phyloP scores from a whole-genome alignment of 331 rosid species.

The Quercus phellos region DNA sequence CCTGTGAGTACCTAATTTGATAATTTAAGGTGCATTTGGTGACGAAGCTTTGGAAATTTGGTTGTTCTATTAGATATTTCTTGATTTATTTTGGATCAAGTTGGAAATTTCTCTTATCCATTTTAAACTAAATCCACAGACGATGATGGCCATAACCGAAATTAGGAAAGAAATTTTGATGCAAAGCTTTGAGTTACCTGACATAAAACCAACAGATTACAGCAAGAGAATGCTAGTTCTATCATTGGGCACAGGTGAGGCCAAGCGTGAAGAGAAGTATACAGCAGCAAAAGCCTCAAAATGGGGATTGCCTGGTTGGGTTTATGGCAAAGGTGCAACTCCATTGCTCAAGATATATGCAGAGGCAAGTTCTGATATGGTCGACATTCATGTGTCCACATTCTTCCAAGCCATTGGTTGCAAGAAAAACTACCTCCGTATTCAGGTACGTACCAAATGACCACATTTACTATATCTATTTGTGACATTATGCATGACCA shows the following conservation, averaged over 20 bases:
- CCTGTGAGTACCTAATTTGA: constrained; percentile 1
- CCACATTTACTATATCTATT: too few relatives aligned
- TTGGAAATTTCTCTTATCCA: not conserved
- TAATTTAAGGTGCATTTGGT: too few relatives aligned
- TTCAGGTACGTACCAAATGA: not conserved
- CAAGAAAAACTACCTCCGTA: not conserved
- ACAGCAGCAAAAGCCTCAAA: not conserved
- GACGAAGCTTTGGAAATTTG: too few relatives aligned
- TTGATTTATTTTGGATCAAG: not conserved
- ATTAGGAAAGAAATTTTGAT: not conserved
- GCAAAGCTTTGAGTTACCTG: not conserved
- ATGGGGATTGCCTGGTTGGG: not conserved
- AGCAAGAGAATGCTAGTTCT: not conserved
- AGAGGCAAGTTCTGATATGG: not conserved
- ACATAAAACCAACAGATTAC: not conserved
- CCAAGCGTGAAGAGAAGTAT: not conserved
- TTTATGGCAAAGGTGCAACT: not conserved
- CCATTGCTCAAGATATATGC: not conserved
- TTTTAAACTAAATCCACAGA: not conserved
- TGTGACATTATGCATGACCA: not conserved
- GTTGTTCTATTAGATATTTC: not conserved
- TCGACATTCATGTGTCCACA: not conserved
- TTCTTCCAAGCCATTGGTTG: not conserved
- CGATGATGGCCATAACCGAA: not conserved
- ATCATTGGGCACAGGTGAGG: not conserved